phyloP scores from a whole-genome alignment of 2,329 filamentous ascomycete species.

The Cladosporium sp. region DNA sequence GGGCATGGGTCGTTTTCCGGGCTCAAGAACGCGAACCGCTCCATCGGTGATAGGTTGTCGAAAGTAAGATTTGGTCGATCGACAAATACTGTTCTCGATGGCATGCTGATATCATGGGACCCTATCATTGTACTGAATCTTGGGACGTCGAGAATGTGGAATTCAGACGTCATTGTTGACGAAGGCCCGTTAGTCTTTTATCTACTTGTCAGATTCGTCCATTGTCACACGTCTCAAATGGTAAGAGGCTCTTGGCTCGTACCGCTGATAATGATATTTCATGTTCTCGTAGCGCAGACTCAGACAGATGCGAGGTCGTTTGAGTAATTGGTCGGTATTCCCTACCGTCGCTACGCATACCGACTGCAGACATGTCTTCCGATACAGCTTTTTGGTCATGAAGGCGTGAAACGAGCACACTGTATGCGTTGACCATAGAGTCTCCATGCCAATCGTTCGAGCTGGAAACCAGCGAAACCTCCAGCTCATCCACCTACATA shows the following conservation, averaged over 20 bases:
- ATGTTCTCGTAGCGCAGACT: not conserved
- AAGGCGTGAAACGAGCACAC: not conserved
- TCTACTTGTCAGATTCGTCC: not conserved
- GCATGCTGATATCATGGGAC: not conserved
- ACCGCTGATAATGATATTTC: not conserved
- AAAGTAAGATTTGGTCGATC: too few species aligned
- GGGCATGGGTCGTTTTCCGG: not conserved
- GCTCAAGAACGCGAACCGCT: conserved; percentile 1
- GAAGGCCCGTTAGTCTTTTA: not conserved
- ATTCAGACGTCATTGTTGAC: not conserved
- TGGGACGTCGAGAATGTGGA: not conserved
- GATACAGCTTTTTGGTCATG: not conserved
- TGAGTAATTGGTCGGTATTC: not conserved
- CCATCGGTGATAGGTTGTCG: not conserved
- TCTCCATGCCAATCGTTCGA: too few species aligned
- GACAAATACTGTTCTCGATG: not conserved
- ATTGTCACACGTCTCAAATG: not conserved
- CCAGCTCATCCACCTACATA: not conserved
- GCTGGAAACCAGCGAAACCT: not conserved
- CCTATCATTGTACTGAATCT: not conserved
- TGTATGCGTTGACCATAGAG: not conserved
- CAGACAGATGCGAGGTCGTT: not conserved
- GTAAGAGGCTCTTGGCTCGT: not conserved
- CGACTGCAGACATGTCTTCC: not conserved
- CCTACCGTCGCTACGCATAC: too few species aligned